Conservation (phyloP, 192 early-diverging fungal genomes). For the Backusella morwellensis region DNA sequence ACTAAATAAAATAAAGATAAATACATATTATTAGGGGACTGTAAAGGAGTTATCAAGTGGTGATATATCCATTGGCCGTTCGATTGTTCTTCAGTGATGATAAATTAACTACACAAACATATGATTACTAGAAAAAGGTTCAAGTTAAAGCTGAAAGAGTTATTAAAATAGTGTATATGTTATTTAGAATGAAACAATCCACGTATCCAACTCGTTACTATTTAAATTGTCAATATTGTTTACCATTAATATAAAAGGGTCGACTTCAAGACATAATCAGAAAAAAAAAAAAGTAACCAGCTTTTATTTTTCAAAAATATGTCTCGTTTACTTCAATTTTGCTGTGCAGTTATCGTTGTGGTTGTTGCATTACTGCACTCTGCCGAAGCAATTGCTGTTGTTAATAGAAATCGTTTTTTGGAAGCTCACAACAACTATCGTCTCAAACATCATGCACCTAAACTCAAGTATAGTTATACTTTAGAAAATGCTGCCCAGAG, state of each 20-base stretch:
- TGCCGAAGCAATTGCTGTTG: neutral
- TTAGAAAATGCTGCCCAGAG: slow-evolving; percentile 36
- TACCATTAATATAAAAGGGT: neutral
- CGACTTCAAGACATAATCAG: neutral
- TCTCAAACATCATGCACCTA: slow-evolving; percentile 29
- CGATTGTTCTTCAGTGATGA: too few relatives aligned
- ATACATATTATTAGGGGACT: too few relatives aligned
- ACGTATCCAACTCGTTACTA: neutral
- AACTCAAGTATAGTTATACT: slow-evolving; percentile 42
- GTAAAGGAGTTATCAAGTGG: too few relatives aligned
- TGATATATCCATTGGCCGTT: too few relatives aligned
- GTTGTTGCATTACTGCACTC: neutral
- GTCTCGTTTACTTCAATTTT: neutral
- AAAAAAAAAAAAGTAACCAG: neutral
- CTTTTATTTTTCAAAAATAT: neutral
- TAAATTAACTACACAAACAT: too few relatives aligned
- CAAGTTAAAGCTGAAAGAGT: neutral
- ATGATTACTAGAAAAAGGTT: too few relatives aligned
- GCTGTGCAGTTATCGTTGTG: neutral
- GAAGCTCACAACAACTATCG: slow-evolving; percentile 43
- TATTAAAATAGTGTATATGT: neutral
- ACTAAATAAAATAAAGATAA: neutral
- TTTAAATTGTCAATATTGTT: neutral
- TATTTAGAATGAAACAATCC: neutral
- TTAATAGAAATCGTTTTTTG: slow-evolving; percentile 10